phyloP scores from a whole-genome alignment of 345 rosid species.

The Chamaenerion angustifolium region DNA sequence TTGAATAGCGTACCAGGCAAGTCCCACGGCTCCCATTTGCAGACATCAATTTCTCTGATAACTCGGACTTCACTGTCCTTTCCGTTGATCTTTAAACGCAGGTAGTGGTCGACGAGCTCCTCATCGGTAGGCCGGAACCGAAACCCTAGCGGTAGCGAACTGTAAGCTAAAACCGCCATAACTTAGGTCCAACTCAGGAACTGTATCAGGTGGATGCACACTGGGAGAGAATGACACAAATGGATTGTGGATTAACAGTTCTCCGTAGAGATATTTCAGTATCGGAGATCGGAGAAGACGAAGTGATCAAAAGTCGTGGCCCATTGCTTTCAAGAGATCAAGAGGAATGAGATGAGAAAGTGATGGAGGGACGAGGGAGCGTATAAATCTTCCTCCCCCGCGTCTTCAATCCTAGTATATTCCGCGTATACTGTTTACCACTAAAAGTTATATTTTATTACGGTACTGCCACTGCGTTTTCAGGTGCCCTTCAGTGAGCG shows the following conservation, averaged over 20 bases:
- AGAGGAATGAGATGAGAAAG: conserved; percentile 4
- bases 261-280: not conserved
- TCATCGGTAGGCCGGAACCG: conserved; percentile 86
- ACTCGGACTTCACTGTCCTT: conserved; percentile 35
- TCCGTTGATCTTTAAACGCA: conserved; percentile 69
- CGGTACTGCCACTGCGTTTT: not conserved
- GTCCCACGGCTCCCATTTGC: conserved; percentile 94
- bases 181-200: not conserved
- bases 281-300: not conserved
- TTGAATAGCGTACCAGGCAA: conserved; percentile 44
- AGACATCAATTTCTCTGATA: conserved; percentile 72
- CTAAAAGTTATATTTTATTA: not conserved
- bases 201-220: not conserved
- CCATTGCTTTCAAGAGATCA: not conserved
- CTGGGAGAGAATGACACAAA: not conserved
- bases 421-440: not conserved
- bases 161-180: conserved; percentile 34
- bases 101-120: conserved; percentile 57
- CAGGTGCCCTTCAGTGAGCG: too few species aligned
- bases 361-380: not conserved
- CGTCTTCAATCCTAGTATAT: not conserved
- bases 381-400: conserved; percentile 1
- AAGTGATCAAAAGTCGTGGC: not conserved
- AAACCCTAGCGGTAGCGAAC: conserved; percentile 67
- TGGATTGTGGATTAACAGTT: not conserved